Evolutionary conservation across 1,284 basidiomycete genomes (phyloP).

Genomic region (Rhodotorula sp.): DNA sequence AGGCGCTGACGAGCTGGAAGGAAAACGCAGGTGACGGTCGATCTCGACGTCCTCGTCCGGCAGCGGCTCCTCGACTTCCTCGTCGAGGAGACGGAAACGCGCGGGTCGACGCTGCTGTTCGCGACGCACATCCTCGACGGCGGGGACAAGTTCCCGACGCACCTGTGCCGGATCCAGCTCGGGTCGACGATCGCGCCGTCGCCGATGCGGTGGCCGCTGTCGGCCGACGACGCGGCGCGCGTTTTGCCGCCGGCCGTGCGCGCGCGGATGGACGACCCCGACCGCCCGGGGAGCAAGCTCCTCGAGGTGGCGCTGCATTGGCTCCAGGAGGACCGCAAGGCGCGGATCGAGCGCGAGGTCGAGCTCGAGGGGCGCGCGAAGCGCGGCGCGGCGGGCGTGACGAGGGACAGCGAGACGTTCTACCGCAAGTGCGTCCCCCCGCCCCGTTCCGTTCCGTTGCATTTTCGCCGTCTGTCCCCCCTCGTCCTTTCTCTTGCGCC

Average conservation of each 20-base stretch:
- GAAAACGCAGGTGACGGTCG: slow-evolving; percentile 76
- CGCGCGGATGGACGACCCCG: slow-evolving; percentile 41
- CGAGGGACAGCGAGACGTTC: slow-evolving; percentile 81
- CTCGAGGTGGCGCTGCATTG: slow-evolving; percentile 77
- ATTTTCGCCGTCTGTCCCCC: no score
- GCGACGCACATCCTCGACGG: slow-evolving; percentile 97
- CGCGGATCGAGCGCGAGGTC: slow-evolving; percentile 57
- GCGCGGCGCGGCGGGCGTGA: slow-evolving; percentile 68
- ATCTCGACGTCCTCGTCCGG: slow-evolving; percentile 95
- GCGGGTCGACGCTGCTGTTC: slow-evolving; percentile 89
- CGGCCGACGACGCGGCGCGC: slow-evolving; percentile 23
- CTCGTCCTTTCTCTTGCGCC: background rate
- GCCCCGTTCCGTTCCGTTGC: no score
- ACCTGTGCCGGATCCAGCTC: slow-evolving; percentile 83
- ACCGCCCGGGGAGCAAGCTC: slow-evolving; percentile 57
- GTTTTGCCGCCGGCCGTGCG: slow-evolving; percentile 39
- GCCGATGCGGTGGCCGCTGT: slow-evolving; percentile 68
- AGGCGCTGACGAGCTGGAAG: no score
- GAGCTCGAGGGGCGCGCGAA: slow-evolving; percentile 56
- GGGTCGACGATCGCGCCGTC: slow-evolving; percentile 67
- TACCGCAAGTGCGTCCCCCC: slow-evolving; percentile 69
- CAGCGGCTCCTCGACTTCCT: slow-evolving; percentile 87
- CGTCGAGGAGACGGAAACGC: slow-evolving; percentile 73
- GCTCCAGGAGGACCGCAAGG: slow-evolving; percentile 77
- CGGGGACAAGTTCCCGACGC: slow-evolving; percentile 79